Conservation (phyloP, 2,329 filamentous ascomycete species). For the Teratosphaeria pseudoeucalypti region DNA sequence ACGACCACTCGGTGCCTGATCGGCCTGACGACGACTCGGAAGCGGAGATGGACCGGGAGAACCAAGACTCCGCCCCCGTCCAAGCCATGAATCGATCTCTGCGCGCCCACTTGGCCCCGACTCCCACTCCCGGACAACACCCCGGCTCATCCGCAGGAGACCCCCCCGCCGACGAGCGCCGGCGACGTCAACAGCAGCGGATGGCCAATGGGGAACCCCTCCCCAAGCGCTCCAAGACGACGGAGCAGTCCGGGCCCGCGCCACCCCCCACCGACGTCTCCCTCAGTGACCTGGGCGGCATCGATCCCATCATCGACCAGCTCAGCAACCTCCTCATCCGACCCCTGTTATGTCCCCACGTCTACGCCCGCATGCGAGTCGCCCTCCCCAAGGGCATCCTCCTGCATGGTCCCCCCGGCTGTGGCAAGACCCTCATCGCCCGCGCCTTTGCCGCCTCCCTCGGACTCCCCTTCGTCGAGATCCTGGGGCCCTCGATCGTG, state of each 20-base stretch:
- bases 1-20: slow-evolving; percentile 45
- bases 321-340: slow-evolving; percentile 62
- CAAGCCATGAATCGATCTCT: slow-evolving; percentile 54
- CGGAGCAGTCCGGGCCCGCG: slow-evolving; percentile 36
- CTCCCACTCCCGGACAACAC: not conserved
- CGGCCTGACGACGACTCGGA: slow-evolving; percentile 46
- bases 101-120: slow-evolving; percentile 16
- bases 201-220: slow-evolving; percentile 56
- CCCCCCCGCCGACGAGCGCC: slow-evolving; percentile 21
- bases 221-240: slow-evolving; percentile 51
- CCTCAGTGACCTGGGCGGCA: slow-evolving; percentile 64
- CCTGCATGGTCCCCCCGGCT: slow-evolving; percentile 73
- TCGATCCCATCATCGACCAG: slow-evolving; percentile 60
- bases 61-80: slow-evolving; percentile 13
- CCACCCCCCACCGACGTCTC: slow-evolving; percentile 60
- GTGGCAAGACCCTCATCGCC: slow-evolving; percentile 76
- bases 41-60: slow-evolving; percentile 37
- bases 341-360: slow-evolving; percentile 58
- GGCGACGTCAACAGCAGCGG: slow-evolving; percentile 38
- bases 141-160: not conserved
- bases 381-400: slow-evolving; percentile 65
- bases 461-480: slow-evolving; percentile 66
- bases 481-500: slow-evolving; percentile 72
- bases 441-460: slow-evolving; percentile 68
- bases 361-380: slow-evolving; percentile 55